phyloP scores from a whole-genome alignment of 2,329 filamentous ascomycete species.

The Ophiostoma populinum region DNA sequence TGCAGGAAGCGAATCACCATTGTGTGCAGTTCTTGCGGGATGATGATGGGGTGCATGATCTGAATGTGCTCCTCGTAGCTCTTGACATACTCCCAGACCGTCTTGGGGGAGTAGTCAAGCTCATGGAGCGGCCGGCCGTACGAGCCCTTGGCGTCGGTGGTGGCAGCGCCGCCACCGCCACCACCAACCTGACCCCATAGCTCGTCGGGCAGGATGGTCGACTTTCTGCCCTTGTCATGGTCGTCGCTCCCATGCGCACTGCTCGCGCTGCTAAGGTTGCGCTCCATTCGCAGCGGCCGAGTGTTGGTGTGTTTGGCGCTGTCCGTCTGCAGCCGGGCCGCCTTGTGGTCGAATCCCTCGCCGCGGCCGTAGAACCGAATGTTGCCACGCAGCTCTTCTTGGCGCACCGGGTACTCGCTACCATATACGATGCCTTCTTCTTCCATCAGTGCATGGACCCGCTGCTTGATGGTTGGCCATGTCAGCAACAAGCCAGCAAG shows the following conservation, averaged over 20 bases:
- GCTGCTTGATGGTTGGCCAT: constrained; percentile 48
- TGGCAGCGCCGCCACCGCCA: background rate
- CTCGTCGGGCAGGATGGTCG: constrained; percentile 19
- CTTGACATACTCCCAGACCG: constrained; percentile 34
- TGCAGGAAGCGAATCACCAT: constrained; percentile 37
- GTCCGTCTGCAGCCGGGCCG: constrained; percentile 18
- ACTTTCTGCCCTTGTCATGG: background rate
- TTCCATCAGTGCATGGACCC: constrained; percentile 38
- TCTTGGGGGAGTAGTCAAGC: constrained; percentile 34
- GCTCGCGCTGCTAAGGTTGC: constrained; percentile 15
- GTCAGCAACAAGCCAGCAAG: constrained; percentile 67
- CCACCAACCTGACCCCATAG: constrained; percentile 44
- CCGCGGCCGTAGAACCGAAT: constrained; percentile 64
- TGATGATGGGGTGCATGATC: constrained; percentile 47
- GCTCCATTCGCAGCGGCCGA: constrained; percentile 1
- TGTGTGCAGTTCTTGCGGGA: constrained; percentile 31
- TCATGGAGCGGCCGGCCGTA: constrained; percentile 25
- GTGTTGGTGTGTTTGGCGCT: constrained; percentile 11
- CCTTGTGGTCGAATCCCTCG: constrained; percentile 48
- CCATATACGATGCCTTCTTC: constrained; percentile 35
- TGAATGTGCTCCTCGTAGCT: constrained; percentile 45
- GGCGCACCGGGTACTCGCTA: constrained; percentile 57
- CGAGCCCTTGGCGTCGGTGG: constrained; percentile 5
- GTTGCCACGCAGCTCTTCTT: constrained; percentile 57
- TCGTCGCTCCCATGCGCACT: constrained; percentile 17